Evolutionary conservation across 2,329 filamentous ascomycete genomes (phyloP), one percentile per base, ranked within the genome.

Genomic region (Penicillium sp.): DNA sequence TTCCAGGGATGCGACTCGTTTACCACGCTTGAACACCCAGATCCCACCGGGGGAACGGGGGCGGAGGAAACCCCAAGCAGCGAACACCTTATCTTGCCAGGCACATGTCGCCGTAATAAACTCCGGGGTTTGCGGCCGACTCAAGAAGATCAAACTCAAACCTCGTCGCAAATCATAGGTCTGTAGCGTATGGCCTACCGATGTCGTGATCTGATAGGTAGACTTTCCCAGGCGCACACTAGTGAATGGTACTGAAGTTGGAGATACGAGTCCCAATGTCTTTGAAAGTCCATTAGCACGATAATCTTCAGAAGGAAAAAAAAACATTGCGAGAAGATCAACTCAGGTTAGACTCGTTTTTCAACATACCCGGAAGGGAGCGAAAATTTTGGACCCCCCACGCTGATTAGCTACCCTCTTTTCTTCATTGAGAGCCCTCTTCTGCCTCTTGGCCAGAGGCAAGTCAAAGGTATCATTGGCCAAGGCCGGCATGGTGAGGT

Each of bases 151-250:
- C 49, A 99, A 86, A 68, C 96, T 93, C 59, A 99, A 84, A 47
- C 93, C 93, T 67, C 88, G 87, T 74, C 90, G 91, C 60, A 99
- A 79, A 73, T 99, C 95, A 79, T 99, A 99, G 0, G 95, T 99
- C 76, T 99, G 95, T 47, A 99, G 83, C 57, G 89, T 91, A 68
- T 88, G 86, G 61, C 93, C 95, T 60, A 96, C 90, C 0, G 91
- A 98, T 29, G 95, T 99, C 33, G 95, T 98, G 75, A 99, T 91
- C 74, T 99, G 95, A 72, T 96, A 99, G 3, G 92, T 96, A 1
- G 91, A 93, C 77, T 96, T 96, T 56, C 95, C 95, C 16, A 96
- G 82, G 0, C 93, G 90, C 31, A 96, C 84, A 6, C 90, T 89
- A 2, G 93, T 93, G 71, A 99, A 98, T 0, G 95, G 93, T 0